Percentiles rank a stretch among this genome's conserved stretches.
Conservation (phyloP, 2,329 filamentous ascomycete genomes). For the Sporothrix pallida region DNA sequence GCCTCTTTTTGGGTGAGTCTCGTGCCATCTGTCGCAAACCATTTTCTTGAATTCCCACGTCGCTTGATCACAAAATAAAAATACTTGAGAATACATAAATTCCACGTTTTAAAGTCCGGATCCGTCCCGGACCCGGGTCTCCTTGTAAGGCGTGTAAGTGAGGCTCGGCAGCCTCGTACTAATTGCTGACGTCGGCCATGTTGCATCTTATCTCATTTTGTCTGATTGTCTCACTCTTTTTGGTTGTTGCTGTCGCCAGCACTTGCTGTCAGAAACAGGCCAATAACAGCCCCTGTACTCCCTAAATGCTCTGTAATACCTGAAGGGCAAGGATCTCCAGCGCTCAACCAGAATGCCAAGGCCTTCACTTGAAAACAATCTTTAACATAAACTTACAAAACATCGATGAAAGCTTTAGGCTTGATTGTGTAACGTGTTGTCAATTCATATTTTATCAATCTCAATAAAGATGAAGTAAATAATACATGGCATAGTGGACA, state of each 20-base stretch:
- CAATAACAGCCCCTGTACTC: neutral
- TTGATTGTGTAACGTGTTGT: too few species aligned
- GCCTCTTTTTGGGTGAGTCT: neutral
- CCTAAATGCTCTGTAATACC: neutral
- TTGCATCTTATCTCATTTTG: neutral
- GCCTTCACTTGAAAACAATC: neutral
- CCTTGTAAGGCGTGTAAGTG: constrained; percentile 7
- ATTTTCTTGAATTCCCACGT: neutral
- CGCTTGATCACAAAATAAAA: neutral
- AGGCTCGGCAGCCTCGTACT: neutral
- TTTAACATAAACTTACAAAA: neutral
- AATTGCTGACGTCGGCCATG: neutral
- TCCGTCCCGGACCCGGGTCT: neutral
- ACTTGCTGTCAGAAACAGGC: too few species aligned
- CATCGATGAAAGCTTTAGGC: neutral
- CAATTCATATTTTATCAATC: too few species aligned
- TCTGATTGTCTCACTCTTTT: neutral
- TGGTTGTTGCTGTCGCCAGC: neutral
- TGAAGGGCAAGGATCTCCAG: neutral
- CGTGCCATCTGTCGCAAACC: neutral
- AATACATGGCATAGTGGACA: neutral
- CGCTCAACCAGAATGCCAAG: neutral
- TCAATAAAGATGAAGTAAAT: neutral
- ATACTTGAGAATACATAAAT: neutral
- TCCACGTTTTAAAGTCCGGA: neutral